Percentiles rank a stretch among this genome's conserved stretches.
These are phyloP conservation scores for Echium plantagineum DNA, from an alignment of 257 asterid genomes.

Conservation along the genomic window DNA sequence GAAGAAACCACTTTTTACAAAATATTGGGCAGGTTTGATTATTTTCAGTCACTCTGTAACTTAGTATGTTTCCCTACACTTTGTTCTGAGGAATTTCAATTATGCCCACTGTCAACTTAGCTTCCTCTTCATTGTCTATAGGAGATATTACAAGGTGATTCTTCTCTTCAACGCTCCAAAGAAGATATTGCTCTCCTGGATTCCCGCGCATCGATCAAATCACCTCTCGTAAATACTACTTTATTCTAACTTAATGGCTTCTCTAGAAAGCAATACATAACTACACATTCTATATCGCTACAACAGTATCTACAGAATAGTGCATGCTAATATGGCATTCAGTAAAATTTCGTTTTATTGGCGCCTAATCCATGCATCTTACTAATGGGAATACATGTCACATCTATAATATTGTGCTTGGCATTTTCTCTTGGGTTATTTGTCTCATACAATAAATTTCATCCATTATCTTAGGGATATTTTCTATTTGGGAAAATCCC, in stretches of 20 bases:
- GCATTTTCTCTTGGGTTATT: too few relatives aligned
- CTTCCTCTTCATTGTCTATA: constrained; percentile 14
- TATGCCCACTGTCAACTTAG: constrained; percentile 9
- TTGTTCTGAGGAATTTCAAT: constrained; percentile 5
- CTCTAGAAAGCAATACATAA: too few relatives aligned
- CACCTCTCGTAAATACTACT: constrained; percentile 70
- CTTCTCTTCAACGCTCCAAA: constrained; percentile 53
- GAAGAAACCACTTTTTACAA: constrained; percentile 85
- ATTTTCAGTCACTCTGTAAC: not conserved
- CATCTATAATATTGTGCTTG: too few relatives aligned
- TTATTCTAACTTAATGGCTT: not conserved
- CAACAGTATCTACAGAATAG: too few relatives aligned
- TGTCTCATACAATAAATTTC: too few relatives aligned
- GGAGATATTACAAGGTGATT: constrained; percentile 64
- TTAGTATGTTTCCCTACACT: not conserved
- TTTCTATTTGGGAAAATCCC: too few relatives aligned
- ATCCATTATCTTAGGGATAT: too few relatives aligned
- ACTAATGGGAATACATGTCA: too few relatives aligned
- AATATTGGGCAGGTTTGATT: constrained; percentile 69
- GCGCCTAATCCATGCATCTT: too few relatives aligned
- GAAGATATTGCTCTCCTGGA: constrained; percentile 63
- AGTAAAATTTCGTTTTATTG: not conserved
- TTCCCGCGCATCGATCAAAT: constrained; percentile 57
- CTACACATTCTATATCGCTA: too few relatives aligned
- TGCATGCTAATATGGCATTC: too few relatives aligned